A percentile compares a stretch with the other conserved stretches of the same genome.
phyloP scores from a whole-genome alignment of 2,329 filamentous ascomycete genomes.

The Nigrospora osmanthi region DNA sequence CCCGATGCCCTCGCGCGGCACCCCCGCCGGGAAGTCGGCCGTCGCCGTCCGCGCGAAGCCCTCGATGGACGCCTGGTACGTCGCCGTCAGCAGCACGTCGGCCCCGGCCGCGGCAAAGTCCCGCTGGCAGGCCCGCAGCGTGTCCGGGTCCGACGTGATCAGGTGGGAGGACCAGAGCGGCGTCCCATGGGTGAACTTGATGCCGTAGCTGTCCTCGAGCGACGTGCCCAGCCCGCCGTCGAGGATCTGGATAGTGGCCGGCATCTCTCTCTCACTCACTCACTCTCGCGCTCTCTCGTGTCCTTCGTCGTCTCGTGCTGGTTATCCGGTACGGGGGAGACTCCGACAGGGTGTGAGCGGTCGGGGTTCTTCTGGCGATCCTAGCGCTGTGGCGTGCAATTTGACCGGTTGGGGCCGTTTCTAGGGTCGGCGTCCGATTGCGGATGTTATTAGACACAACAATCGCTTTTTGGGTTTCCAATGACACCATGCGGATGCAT shows the following conservation, averaged over 20 bases:
- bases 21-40: conserved; percentile 31
- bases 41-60: conserved; percentile 46
- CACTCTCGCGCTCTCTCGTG: too few species aligned
- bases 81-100: conserved; percentile 59
- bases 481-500: too few species aligned
- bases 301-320: too few species aligned
- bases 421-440: too few species aligned
- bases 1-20: conserved; percentile 29
- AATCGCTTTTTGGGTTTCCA: too few species aligned
- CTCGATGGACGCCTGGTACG: conserved; percentile 54
- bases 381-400: too few species aligned
- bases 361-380: too few species aligned
- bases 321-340: too few species aligned
- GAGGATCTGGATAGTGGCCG: conserved; percentile 36
- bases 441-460: too few species aligned
- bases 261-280: too few species aligned
- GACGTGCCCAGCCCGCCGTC: conserved; percentile 63
- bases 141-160: conserved; percentile 42
- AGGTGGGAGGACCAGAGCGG: conserved; percentile 64
- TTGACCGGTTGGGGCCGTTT: too few species aligned
- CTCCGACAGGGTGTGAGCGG: too few species aligned
- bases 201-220: conserved; percentile 48
- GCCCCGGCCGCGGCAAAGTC: conserved; percentile 49
- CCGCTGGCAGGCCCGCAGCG: conserved; percentile 45
- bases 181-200: conserved; percentile 39